These are phyloP conservation scores for Geotrichum reessii DNA, from an alignment of 1,139 yeast genomes.

Conservation along the genomic window DNA sequence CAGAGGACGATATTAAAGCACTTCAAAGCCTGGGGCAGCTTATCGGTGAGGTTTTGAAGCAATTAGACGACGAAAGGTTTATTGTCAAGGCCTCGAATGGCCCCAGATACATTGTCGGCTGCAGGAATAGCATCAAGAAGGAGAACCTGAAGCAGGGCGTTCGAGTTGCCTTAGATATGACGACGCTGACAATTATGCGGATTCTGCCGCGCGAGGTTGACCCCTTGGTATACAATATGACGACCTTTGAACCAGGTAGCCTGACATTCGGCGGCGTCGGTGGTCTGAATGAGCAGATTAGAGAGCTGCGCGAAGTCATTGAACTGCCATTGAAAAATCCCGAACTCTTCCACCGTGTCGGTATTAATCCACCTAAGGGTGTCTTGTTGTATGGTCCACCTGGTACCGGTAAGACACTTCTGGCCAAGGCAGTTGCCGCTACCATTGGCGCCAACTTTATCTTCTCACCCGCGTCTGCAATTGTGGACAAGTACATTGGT, in stretches of 20 bases:
- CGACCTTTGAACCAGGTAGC: constrained; percentile 96
- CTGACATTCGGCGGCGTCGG: constrained; percentile 97
- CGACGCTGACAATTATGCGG: constrained; percentile 96
- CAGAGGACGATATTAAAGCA: constrained; percentile 96
- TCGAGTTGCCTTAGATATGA: constrained; percentile 94
- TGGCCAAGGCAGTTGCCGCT: constrained; percentile 99
- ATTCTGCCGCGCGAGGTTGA: constrained; percentile 96
- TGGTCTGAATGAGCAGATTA: constrained; percentile 96
- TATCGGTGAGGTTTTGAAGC: constrained; percentile 95
- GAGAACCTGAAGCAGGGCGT: constrained; percentile 85
- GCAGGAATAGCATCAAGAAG: constrained; percentile 86
- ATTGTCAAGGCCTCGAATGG: constrained; percentile 97
- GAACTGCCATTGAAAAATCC: constrained; percentile 98
- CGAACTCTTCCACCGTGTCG: constrained; percentile 86
- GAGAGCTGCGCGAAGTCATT: constrained; percentile 95
- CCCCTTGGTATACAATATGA: constrained; percentile 97
- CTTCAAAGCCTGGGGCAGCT: constrained; percentile 96
- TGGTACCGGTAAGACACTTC: constrained; percentile 94
- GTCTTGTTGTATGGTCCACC: constrained; percentile 99
- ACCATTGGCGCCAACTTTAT: constrained; percentile 97
- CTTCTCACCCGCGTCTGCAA: constrained; percentile 95
- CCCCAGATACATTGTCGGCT: constrained; percentile 96
- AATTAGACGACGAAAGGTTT: constrained; percentile 88
- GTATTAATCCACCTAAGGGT: constrained; percentile 96
- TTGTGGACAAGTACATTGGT: constrained; percentile 98